A percentile compares a stretch with the other conserved stretches of the same genome.
These are phyloP conservation scores for Leccinum rimulosum DNA, from an alignment of 768 basidiomycete genomes.

Conservation along the genomic window DNA sequence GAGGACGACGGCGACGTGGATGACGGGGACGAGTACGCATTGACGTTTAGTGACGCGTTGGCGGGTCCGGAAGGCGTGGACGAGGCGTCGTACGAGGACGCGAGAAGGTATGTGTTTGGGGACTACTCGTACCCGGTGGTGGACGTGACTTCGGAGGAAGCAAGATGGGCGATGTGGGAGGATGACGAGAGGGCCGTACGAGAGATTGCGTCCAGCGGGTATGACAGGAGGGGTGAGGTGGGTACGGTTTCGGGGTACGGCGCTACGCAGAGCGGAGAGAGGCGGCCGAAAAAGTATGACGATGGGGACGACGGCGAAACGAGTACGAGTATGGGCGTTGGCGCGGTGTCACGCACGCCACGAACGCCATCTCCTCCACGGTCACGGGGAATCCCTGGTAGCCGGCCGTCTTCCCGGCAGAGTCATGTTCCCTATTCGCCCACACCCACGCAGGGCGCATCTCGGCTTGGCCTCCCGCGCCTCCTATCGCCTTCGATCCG, in stretches of 20 bases:
- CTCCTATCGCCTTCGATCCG: conserved; percentile 8
- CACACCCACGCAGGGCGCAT: not conserved
- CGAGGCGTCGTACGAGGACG: conserved; percentile 74
- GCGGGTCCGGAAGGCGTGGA: conserved; percentile 61
- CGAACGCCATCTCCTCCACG: conserved; percentile 11
- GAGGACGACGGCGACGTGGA: conserved; percentile 31
- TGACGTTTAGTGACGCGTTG: conserved; percentile 27
- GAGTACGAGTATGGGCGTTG: conserved; percentile 8
- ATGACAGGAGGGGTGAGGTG: not conserved
- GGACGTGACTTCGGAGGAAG: conserved; percentile 69
- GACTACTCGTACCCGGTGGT: conserved; percentile 90
- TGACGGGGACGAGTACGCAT: conserved; percentile 35
- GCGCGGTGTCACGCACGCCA: not conserved
- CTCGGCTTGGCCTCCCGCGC: conserved; percentile 12
- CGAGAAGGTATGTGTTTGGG: conserved; percentile 80
- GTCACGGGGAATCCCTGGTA: conserved; percentile 5
- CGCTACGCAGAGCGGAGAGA: conserved; percentile 22
- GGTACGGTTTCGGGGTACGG: conserved; percentile 20
- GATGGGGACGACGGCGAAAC: conserved; percentile 11
- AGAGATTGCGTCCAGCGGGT: conserved; percentile 19
- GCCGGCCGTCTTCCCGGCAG: conserved; percentile 12
- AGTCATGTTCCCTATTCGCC: conserved; percentile 1
- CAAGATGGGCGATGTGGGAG: conserved; percentile 29
- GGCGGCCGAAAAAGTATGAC: conserved; percentile 5
- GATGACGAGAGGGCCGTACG: conserved; percentile 30